phyloP scores from a whole-genome alignment of 768 basidiomycete genomes.

The Cantharellus anzutake region DNA sequence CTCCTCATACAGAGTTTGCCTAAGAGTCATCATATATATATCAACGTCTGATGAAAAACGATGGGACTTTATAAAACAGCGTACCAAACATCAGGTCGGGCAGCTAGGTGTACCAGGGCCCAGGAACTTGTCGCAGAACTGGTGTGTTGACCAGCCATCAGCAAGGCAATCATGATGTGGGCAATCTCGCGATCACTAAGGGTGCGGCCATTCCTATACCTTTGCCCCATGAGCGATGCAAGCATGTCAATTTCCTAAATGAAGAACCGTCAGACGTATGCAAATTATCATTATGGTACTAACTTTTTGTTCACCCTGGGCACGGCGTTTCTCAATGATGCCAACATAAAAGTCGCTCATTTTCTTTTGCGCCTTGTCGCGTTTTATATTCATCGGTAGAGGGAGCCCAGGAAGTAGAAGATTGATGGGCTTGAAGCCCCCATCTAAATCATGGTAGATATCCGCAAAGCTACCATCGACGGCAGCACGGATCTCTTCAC shows the following conservation, averaged over 20 bases:
- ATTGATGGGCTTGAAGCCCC: conserved; percentile 90
- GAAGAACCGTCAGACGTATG: too few relatives aligned
- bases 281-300: too few relatives aligned
- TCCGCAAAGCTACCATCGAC: conserved; percentile 75
- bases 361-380: conserved; percentile 78
- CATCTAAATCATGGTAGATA: conserved; percentile 75
- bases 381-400: conserved; percentile 68
- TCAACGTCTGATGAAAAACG: not conserved
- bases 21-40: conserved; percentile 14
- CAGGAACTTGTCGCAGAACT: conserved; percentile 85
- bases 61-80: not conserved
- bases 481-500: conserved; percentile 61
- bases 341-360: conserved; percentile 87
- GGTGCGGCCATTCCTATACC: conserved; percentile 59
- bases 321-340: conserved; percentile 60
- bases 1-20: conserved; percentile 73
- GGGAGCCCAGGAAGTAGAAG: conserved; percentile 91
- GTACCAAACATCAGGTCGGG: conserved; percentile 55
- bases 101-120: conserved; percentile 74
- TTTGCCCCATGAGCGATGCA: conserved; percentile 54
- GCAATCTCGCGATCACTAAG: conserved; percentile 85
- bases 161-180: conserved; percentile 94
- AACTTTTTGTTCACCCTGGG: conserved; percentile 17
- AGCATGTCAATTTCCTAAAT: conserved; percentile 56
- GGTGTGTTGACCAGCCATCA: conserved; percentile 99